Evolutionary conservation across 139 green algal species (phyloP), one percentile per base, ranked within the genome.

Genomic region (Tetradesmus lagerheimii): DNA sequence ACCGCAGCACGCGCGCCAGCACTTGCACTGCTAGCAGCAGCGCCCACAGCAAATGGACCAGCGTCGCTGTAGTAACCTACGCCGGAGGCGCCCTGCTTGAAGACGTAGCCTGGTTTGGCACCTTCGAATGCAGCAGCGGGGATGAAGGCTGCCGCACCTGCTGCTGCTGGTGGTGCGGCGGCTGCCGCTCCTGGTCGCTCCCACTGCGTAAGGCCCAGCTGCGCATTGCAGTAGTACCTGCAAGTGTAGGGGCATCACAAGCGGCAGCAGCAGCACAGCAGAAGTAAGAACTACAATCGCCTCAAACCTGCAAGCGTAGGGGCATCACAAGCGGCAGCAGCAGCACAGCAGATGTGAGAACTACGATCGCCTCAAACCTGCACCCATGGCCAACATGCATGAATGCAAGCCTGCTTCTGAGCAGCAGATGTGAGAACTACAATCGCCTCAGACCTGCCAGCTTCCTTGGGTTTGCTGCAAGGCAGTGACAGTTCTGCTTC

Each of bases 21-120:
- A 29, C 23, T 35, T 27, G 82, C 31, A 37, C 38, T 71, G 43
- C 76, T 16, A 86, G 43, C 34, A 37, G 39, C 45, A 31, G 43
- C 45, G 50, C 53, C 53, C 6, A 41, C 41, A 25, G 41, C 80
- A 20, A 31, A 80, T 2, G 67, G 85, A 0, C 43, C 45, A 27
- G 34, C 41, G 41, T 91, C 87, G 6, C 27, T 14, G 25, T 91
- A 91, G 38, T 91, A 91, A 1, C 87, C 87, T 1, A 86, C 18
- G 3, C 87, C 95, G 12, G 88, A 41, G 29, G 89, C 5, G 0
- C 94, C 96, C 57, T 83, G 83, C 75, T 95, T 97, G 92, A 97
- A 98, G 18, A 94, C 90, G 47, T 96, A 97, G 4, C 96, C 95
- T 6, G 86, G 37, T 8, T 92, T 81, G 0, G 91, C 86, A 2